Percentiles rank a stretch among this genome's conserved stretches.
Evolutionary conservation across 257 asterid genomes (phyloP).

Genomic region (Schizonepeta tenuifolia): DNA sequence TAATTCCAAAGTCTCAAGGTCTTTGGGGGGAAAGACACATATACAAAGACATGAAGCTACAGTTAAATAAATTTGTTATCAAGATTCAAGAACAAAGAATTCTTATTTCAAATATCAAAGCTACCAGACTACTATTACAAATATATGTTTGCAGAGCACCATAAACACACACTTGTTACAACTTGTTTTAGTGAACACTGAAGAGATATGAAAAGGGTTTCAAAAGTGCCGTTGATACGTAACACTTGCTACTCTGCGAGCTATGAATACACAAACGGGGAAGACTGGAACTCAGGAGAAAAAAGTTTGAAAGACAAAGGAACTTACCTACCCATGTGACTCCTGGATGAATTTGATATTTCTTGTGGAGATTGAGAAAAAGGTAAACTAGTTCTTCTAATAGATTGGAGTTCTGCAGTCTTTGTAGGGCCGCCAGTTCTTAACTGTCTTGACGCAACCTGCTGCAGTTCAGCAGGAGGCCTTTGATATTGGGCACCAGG

Average conservation of each 20-base stretch:
- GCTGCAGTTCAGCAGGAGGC: conserved; percentile 44
- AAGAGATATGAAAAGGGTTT: conserved; percentile 13
- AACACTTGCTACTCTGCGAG: background rate
- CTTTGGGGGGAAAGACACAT: background rate
- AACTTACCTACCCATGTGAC: conserved; percentile 45
- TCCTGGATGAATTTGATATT: conserved; percentile 42
- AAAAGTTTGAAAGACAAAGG: conserved; percentile 10
- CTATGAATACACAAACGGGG: conserved; percentile 2
- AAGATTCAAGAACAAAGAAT: conserved; percentile 21
- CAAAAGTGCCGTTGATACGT: background rate
- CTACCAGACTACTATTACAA: background rate
- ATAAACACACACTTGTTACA: conserved; percentile 5
- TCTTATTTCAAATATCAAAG: conserved; percentile 7
- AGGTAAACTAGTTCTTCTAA: conserved; percentile 44
- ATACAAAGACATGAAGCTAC: background rate
- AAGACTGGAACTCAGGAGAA: background rate
- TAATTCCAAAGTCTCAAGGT: background rate
- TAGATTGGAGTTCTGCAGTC: conserved; percentile 41
- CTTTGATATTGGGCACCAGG: conserved; percentile 50
- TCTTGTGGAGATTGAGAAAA: conserved; percentile 46
- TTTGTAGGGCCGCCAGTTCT: conserved; percentile 34
- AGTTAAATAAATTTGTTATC: background rate
- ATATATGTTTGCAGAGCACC: background rate
- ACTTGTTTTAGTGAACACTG: background rate
- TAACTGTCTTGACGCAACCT: conserved; percentile 36